A percentile compares a stretch with the other conserved stretches of the same genome.
These are phyloP conservation scores for Asterophora parasitica DNA, from an alignment of 768 basidiomycete species.

Conservation along the genomic window DNA sequence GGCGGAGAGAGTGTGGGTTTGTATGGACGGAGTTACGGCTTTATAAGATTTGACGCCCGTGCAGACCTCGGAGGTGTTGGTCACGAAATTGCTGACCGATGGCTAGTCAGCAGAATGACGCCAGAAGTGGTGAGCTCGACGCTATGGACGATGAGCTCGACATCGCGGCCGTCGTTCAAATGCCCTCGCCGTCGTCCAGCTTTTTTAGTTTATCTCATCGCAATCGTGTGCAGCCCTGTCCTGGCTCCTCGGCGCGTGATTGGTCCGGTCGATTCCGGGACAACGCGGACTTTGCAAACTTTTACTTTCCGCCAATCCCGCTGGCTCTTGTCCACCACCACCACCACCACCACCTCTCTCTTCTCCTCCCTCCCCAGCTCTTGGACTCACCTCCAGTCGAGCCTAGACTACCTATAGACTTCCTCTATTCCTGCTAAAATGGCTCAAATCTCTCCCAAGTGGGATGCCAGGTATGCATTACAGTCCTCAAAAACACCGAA, in stretches of 20 bases:
- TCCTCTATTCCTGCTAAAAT: conserved; percentile 39
- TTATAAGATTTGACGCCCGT: neutral
- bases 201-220: neutral
- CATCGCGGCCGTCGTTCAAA: neutral
- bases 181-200: too few species aligned
- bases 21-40: neutral
- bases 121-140: too few species aligned
- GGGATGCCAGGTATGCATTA: conserved; percentile 62
- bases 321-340: conserved; percentile 20
- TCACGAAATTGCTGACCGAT: neutral
- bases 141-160: neutral
- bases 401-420: conserved; percentile 19
- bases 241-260: conserved; percentile 25
- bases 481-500: too few species aligned
- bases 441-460: conserved; percentile 50
- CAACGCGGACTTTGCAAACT: conserved; percentile 23
- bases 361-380: conserved; percentile 18
- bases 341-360: conserved; percentile 21
- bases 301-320: conserved; percentile 8
- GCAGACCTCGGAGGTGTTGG: too few species aligned
- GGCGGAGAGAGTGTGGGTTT: neutral
- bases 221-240: neutral
- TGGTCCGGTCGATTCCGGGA: conserved; percentile 37
- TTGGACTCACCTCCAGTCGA: too few species aligned
- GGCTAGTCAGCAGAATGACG: too few species aligned